These are phyloP conservation scores for Fusarium liriodendri DNA, from an alignment of 2,329 filamentous ascomycete genomes.

Conservation along the genomic window DNA sequence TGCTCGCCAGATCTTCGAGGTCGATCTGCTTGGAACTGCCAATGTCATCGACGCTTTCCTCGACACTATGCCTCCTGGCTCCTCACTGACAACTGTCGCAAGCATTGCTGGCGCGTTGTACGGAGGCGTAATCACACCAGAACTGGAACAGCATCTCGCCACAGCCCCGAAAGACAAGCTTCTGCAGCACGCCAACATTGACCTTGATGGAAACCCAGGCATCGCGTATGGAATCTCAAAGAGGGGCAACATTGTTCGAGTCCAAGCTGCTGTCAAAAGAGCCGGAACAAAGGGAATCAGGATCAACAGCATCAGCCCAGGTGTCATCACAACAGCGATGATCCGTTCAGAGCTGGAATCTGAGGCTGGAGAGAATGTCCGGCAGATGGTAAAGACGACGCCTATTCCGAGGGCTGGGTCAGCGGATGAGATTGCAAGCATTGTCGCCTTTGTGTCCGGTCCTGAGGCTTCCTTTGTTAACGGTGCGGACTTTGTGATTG, in stretches of 20 bases:
- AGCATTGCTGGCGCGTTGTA: not conserved
- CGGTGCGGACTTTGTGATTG: not conserved
- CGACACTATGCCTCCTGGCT: not conserved
- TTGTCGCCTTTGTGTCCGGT: slow-evolving; percentile 4
- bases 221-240: slow-evolving; percentile 4
- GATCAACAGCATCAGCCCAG: not conserved
- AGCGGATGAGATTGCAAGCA: slow-evolving; percentile 4
- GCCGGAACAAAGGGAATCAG: not conserved
- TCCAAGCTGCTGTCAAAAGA: not conserved
- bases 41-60: slow-evolving; percentile 13
- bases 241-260: slow-evolving; percentile 1
- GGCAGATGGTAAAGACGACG: not conserved
- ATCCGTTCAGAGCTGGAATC: not conserved
- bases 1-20: not conserved
- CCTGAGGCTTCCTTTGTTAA: not conserved
- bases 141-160: slow-evolving; percentile 5
- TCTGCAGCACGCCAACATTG: not conserved
- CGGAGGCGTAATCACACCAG: not conserved
- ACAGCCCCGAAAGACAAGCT: not conserved
- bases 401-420: not conserved
- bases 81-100: not conserved
- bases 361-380: not conserved
- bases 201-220: not conserved
- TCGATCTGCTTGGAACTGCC: slow-evolving; percentile 4
- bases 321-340: not conserved